Evolutionary conservation across 73 alveolate genomes (phyloP), one percentile per base, ranked within the genome.

Genomic region (Paramecium pentaurelia): DNA sequence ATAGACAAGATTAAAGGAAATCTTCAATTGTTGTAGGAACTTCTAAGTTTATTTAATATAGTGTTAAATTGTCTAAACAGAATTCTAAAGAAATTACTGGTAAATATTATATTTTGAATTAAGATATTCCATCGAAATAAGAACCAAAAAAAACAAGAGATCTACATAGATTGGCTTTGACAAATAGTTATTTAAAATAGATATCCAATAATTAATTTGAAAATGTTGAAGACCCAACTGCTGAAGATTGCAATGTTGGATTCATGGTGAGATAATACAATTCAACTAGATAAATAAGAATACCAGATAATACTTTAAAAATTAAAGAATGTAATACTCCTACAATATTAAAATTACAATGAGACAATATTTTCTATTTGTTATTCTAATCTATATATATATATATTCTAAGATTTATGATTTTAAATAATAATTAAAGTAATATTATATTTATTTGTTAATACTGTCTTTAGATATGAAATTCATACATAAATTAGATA

Each of bases 41-140:
- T 4, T 80, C 91, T 22, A 80, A 49, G n/a, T 80, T 80, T 49
- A 80, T 77, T 49, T 49, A 80, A 18, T 80, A 45, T n/a, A 45
- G 77, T 80, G 58, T 12, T 4, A 45, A 28, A 45, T 47, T 80
- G 49, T 49, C 71, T 44, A 28, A 80, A 20, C 12, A 80, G 16
- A 64, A 36, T 6, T 49, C 71, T 4, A 47, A 54, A 64, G 71
- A 49, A 6, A 34, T 45, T 20, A 22, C 32, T 27, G 75, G 58
- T 45, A 42, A 25, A n/a, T 5, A 8, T 8, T 16, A 3, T 44
- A 45, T 6, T 45, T n/a, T 4, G 32, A 80, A 10, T 5, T 22
- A 32, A 64, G 84, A 64, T 8, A 64, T 64, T 8, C 84, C 84
- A 64, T 6, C 1, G 2, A 54, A 54, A 54, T 18, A 54, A 54